These are phyloP conservation scores for Coniferiporia sulphurascens DNA, from an alignment of 1,284 basidiomycete species.

Conservation along the genomic window DNA sequence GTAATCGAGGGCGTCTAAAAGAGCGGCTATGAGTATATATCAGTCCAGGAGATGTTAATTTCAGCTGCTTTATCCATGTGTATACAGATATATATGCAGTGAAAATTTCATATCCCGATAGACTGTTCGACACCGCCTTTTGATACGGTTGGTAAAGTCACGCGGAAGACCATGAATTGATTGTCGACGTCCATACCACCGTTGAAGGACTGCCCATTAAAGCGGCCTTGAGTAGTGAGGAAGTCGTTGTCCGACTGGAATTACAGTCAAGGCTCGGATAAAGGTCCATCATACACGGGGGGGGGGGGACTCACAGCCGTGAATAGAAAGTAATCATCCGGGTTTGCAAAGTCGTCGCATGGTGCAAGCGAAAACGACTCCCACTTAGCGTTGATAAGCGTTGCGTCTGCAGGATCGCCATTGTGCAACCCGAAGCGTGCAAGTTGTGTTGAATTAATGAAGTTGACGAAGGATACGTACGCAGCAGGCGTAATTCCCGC, in stretches of 20 bases:
- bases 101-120: constrained; percentile 19
- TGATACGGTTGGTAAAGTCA: constrained; percentile 48
- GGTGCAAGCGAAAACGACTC: constrained; percentile 61
- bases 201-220: constrained; percentile 48
- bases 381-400: constrained; percentile 63
- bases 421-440: constrained; percentile 62
- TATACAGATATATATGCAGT: not conserved
- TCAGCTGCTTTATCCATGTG: too few relatives aligned
- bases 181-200: constrained; percentile 55
- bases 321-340: constrained; percentile 66
- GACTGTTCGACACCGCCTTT: constrained; percentile 22
- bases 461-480: constrained; percentile 54
- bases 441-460: constrained; percentile 46
- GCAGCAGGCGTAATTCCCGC: constrained; percentile 46
- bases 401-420: constrained; percentile 41
- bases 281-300: not conserved
- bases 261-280: not conserved
- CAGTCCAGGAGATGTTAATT: too few relatives aligned
- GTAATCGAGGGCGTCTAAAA: too few relatives aligned
- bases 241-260: constrained; percentile 61
- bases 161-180: constrained; percentile 62
- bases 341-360: constrained; percentile 41
- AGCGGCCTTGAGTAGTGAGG: constrained; percentile 52
- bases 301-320: constrained; percentile 39
- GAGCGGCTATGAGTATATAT: too few relatives aligned